Conservation (phyloP, 495 filamentous ascomycete species). For the Daldinia loculata region DNA sequence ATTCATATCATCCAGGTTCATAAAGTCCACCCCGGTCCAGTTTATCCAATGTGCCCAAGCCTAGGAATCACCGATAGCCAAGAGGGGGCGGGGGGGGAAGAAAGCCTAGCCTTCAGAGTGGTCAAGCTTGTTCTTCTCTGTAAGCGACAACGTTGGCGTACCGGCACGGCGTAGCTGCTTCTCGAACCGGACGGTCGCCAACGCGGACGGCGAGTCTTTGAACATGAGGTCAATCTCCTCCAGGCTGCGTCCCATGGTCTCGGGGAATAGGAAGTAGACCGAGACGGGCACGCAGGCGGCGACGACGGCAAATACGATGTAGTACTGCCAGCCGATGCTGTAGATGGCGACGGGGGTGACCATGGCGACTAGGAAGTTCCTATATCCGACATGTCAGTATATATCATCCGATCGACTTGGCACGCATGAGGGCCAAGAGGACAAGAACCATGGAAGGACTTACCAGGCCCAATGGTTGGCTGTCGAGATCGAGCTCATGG, state of each 20-base stretch:
- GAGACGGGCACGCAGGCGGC: conserved; percentile 57
- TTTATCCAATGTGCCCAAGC: neutral
- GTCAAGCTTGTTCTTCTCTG: conserved; percentile 50
- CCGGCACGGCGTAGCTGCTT: conserved; percentile 61
- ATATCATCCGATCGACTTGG: neutral
- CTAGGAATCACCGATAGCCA: neutral
- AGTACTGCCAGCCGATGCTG: conserved; percentile 57
- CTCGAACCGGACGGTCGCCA: conserved; percentile 66
- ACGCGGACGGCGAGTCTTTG: conserved; percentile 65
- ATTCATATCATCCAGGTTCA: neutral
- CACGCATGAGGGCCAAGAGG: neutral
- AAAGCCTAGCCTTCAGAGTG: conserved; percentile 14
- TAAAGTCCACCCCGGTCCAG: neutral
- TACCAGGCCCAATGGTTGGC: conserved; percentile 61
- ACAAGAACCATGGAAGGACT: conserved; percentile 20
- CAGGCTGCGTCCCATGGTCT: conserved; percentile 64
- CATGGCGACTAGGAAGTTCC: conserved; percentile 59
- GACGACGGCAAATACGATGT: conserved; percentile 59
- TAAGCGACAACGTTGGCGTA: conserved; percentile 59
- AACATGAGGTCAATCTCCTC: conserved; percentile 75
- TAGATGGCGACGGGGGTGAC: conserved; percentile 58
- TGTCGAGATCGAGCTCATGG: conserved; percentile 61
- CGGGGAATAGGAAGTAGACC: conserved; percentile 68
- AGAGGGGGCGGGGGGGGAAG: neutral
- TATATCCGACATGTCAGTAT: conserved; percentile 32